Base-by-base conservation (phyloP, 352 stramenopile genomes). In the Lagenidium giganteum region DNA sequence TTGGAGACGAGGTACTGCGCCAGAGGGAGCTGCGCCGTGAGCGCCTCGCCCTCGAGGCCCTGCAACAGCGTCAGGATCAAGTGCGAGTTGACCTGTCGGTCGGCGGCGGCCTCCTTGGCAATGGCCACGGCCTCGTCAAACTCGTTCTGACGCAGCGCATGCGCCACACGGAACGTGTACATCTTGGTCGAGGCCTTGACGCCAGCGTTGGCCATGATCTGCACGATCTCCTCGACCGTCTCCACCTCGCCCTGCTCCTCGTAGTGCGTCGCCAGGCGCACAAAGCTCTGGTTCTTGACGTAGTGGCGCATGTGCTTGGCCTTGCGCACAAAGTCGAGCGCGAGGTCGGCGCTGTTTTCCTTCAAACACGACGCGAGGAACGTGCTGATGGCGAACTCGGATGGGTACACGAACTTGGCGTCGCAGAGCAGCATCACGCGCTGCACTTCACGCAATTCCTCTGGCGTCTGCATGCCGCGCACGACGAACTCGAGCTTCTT, bases 401-500 rank as follows among this genome's bases (percentile, higher is more conserved):
- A 81, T 16, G 80, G 79, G 70, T 83, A 87, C 34, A 67, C 70
- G 47, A 80, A 77, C 59, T 89, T 89, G 64, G 57, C 61, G 47
- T 93, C 81, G 47, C 75, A 88, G 28, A 90, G 61, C 51, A 90
- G 57, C 47, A 93, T 57, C 54, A 70, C 71, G 42, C 73, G 68
- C 30, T 88, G 78, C 44, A 89, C 81, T 39, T 85, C 54, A 29
- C 54, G 41, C 18, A 90, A 51, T 47, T 93, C 80, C 13, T 89
- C 73, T 28, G 65, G 54, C 36, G 70, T 75, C 64, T 90, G 76
- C 65, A 88, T 85, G 51, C 84, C 75, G 49, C 80, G 80, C 52
- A 90, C 77, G 18, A 93, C 65, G 47, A 83, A 74, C 56, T 93
- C 73, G 51, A 93, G 63, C 69, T 93, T 93, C n/a, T 69, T 64